Base-by-base conservation (phyloP, 805 yeast species). In the Ogataea chonburiensis region DNA sequence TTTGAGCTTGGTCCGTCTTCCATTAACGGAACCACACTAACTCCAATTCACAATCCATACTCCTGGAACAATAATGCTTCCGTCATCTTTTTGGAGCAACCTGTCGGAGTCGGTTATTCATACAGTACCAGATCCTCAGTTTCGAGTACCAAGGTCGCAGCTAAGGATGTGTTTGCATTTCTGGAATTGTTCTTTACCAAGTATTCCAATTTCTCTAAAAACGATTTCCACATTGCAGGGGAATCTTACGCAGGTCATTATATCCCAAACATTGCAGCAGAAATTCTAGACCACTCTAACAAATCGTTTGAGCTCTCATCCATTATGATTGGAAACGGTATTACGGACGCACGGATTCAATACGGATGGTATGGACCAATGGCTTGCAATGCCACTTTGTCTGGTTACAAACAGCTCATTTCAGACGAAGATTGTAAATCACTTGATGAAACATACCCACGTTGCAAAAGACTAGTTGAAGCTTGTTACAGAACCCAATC, bases 191-290 rank as follows among this genome's bases (percentile, higher is more conserved):
- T 86, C 63, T 86, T 83, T 70, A 71, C 78, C 54, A 80, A 83
- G 55, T 85, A 85, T 70, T 71, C 74, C 18, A 67, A 74, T 44
- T 83, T 75, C 58, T 67, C 74, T 38, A 30, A 40, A 5, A 53
- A 61, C 40, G 75, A 73, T 34, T 86, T 88, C 74, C 95, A 87
- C 61, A 84, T 88, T 58, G 82, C 96, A 28, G 96, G 96, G 49
- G 96, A 88, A 59, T 83, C 94, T 7, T 88, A 89, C 55, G 96
- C 91, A 13, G 96, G 97, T 33, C 94, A 87, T 57, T 89, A 91
- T 64, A 84, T 89, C 47, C 98, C 98, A 14, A 85, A 75, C 7
- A 85, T 88, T 63, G 95, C 95, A 6, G 60, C 75, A 40, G 95
- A 86, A 61, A 86, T 88, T 50, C 65, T 86, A 51, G 67, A 75